Conservation (phyloP, 2,329 filamentous ascomycete species). For the Ophiocordyceps robertsii region DNA sequence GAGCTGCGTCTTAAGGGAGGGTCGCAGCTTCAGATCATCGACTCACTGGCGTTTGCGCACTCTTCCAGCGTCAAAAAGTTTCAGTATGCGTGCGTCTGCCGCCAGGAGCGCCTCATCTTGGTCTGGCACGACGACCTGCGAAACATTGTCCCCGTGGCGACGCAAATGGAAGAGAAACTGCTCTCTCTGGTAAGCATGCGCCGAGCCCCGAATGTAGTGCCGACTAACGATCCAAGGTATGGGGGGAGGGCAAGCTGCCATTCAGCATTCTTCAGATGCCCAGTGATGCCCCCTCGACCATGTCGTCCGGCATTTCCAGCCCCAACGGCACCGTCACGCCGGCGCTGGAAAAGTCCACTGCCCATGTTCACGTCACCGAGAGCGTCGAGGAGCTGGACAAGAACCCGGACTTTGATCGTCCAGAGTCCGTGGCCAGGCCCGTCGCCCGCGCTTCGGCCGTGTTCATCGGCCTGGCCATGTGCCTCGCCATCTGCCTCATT, state of each 20-base stretch:
- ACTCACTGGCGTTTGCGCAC: conserved; percentile 23
- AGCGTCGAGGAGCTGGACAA: conserved; percentile 12
- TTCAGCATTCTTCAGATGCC: conserved; percentile 7
- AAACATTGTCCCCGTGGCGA: conserved; percentile 24
- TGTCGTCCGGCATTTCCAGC: conserved; percentile 7
- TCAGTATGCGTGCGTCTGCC: conserved; percentile 27
- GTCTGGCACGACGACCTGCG: conserved; percentile 29
- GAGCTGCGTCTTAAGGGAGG: conserved; percentile 27
- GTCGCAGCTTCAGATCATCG: conserved; percentile 29
- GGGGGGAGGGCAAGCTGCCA: conserved; percentile 8
- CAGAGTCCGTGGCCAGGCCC: conserved; percentile 27
- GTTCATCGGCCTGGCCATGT: conserved; percentile 24
- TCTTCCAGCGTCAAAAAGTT: conserved; percentile 26
- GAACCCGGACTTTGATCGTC: conserved; percentile 10
- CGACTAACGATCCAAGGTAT: conserved; percentile 9
- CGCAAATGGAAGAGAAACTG: conserved; percentile 18
- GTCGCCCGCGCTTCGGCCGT: conserved; percentile 21
- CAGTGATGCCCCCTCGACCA: conserved; percentile 5
- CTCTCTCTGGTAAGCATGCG: conserved; percentile 10
- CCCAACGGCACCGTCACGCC: conserved; percentile 7
- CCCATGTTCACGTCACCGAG: conserved; percentile 6
- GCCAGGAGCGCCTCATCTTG: conserved; percentile 25
- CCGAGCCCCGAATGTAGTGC: background rate
- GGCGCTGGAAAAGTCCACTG: conserved; percentile 6
- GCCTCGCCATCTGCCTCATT: conserved; percentile 22